A percentile compares a stretch with the other conserved stretches of the same genome.
phyloP scores from a whole-genome alignment of 371 early-diverging fungal species.

The Lichtheimia ramosa region DNA sequence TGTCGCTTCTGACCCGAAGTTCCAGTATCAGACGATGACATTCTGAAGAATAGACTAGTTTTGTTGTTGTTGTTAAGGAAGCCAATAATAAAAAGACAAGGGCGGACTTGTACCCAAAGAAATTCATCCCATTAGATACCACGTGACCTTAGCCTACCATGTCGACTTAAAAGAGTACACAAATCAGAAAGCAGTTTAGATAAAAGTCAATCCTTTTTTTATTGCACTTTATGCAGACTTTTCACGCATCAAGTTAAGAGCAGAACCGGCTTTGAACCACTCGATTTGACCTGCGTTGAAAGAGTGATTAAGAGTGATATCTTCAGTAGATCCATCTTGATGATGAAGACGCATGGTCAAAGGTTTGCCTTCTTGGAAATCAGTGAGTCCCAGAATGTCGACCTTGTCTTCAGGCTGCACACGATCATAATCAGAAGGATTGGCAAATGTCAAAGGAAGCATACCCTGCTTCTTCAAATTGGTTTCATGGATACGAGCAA shows the following conservation, averaged over 20 bases:
- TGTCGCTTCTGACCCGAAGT: conserved; percentile 10
- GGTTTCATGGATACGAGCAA: conserved; percentile 98
- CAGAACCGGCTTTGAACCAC: conserved; percentile 96
- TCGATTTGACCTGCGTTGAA: conserved; percentile 90
- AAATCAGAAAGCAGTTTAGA: too few species aligned
- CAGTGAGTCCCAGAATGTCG: conserved; percentile 73
- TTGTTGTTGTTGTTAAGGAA: too few species aligned
- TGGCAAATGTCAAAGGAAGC: conserved; percentile 89
- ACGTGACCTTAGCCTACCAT: neutral
- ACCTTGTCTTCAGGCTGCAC: conserved; percentile 73
- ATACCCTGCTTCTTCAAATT: conserved; percentile 98
- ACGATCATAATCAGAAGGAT: conserved; percentile 86
- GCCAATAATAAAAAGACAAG: too few species aligned
- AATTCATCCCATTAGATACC: too few species aligned
- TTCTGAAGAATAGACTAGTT: too few species aligned
- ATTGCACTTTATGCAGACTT: conserved; percentile 11
- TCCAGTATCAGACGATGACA: neutral
- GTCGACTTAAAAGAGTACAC: neutral
- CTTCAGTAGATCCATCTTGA: conserved; percentile 71
- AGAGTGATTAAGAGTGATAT: conserved; percentile 90
- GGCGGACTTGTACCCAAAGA: too few species aligned
- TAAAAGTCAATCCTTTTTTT: too few species aligned
- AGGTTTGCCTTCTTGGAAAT: conserved; percentile 70
- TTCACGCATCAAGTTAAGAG: conserved; percentile 78
- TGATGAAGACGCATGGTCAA: conserved; percentile 72